phyloP scores from a whole-genome alignment of 225 moss, liverwort and hornwort genomes.

The Sphagnum tenellum region DNA sequence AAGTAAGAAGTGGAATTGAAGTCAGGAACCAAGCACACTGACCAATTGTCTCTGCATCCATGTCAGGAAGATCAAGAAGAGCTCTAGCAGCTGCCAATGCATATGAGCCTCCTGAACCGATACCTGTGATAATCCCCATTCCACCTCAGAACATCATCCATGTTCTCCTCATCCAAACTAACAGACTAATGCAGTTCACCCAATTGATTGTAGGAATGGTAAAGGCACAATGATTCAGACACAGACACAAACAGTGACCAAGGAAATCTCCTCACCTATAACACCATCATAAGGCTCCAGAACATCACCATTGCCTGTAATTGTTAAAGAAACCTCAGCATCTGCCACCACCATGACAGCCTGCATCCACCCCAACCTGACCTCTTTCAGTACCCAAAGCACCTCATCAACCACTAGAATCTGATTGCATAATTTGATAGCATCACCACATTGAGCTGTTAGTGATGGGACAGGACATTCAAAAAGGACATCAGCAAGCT shows the following conservation, averaged over 20 bases:
- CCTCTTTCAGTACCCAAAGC: neutral
- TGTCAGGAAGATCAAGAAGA: slow-evolving; percentile 74
- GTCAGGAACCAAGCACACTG: slow-evolving; percentile 3
- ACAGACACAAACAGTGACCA: neutral
- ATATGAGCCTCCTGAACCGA: slow-evolving; percentile 85
- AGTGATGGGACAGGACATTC: too few species aligned
- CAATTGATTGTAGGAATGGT: neutral
- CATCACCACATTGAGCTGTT: too few species aligned
- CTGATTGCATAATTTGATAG: too few species aligned
- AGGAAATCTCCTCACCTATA: slow-evolving; percentile 30
- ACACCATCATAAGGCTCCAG: slow-evolving; percentile 85
- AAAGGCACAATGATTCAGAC: neutral
- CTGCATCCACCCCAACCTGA: slow-evolving; percentile 30
- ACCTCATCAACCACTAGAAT: neutral
- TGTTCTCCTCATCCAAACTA: too few species aligned
- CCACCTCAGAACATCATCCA: neutral
- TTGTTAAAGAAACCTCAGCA: slow-evolving; percentile 78
- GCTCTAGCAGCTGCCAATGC: slow-evolving; percentile 92
- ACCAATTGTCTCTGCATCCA: slow-evolving; percentile 82
- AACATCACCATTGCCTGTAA: slow-evolving; percentile 87
- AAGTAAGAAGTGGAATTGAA: too few species aligned
- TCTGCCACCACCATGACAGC: slow-evolving; percentile 89
- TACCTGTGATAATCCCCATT: slow-evolving; percentile 27
- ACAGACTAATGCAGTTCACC: neutral
- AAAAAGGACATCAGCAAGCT: neutral